A percentile compares a stretch with the other conserved stretches of the same genome.
These are phyloP conservation scores for Cnidoscolus chayamansa DNA, from an alignment of 441 rosid genomes.

Conservation along the genomic window DNA sequence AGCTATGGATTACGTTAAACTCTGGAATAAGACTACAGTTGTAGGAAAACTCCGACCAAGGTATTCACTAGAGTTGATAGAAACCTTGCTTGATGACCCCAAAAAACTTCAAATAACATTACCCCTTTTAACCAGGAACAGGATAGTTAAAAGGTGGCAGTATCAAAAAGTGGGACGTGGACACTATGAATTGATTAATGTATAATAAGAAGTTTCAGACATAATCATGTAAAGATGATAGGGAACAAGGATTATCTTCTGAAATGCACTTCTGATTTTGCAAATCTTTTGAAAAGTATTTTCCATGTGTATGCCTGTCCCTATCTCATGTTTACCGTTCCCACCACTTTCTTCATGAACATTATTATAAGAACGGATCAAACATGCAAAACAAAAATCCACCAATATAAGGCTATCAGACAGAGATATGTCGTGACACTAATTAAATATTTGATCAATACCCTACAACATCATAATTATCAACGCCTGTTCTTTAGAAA, in stretches of 20 bases:
- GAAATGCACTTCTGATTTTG: slow-evolving; percentile 36
- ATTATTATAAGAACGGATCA: slow-evolving; percentile 15
- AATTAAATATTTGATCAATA: too few relatives aligned
- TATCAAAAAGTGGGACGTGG: slow-evolving; percentile 22
- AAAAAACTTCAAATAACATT: not conserved
- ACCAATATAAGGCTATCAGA: not conserved
- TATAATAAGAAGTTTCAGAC: slow-evolving; percentile 45
- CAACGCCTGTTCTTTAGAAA: too few relatives aligned
- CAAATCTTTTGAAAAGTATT: slow-evolving; percentile 36
- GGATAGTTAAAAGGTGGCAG: not conserved
- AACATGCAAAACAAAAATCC: slow-evolving; percentile 20
- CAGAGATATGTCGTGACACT: too few relatives aligned
- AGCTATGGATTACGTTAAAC: not conserved
- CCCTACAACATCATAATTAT: too few relatives aligned
- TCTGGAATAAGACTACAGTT: not conserved
- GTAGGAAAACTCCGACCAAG: not conserved
- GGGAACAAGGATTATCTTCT: slow-evolving; percentile 49
- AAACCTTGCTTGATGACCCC: not conserved
- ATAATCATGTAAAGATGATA: slow-evolving; percentile 47
- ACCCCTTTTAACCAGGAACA: not conserved
- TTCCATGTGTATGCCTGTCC: slow-evolving; percentile 22
- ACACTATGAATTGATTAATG: slow-evolving; percentile 37
- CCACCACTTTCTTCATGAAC: slow-evolving; percentile 34
- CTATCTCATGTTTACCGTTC: slow-evolving; percentile 29
- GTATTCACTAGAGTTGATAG: not conserved